Conservation (phyloP, 495 filamentous ascomycete genomes). For the Friedmanniomyces endolithicus region DNA sequence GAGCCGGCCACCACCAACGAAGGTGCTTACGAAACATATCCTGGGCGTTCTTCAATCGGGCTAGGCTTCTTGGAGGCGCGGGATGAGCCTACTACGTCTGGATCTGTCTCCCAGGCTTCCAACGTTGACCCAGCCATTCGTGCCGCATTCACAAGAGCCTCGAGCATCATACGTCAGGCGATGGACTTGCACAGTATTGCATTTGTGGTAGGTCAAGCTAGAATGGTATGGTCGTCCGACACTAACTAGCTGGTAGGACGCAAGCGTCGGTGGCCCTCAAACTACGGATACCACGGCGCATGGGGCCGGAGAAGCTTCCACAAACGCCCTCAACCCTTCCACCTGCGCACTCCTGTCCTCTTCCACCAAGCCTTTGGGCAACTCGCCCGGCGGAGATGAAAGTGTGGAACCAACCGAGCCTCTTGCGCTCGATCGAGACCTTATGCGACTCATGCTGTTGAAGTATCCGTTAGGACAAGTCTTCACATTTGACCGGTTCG, state of each 20-base stretch:
- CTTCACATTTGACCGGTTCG: neutral
- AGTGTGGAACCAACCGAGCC: neutral
- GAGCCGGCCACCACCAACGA: too few species aligned
- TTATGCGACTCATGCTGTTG: neutral
- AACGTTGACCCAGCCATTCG: neutral
- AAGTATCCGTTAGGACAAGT: neutral
- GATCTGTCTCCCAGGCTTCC: neutral
- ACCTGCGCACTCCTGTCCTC: neutral
- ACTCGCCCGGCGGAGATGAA: neutral
- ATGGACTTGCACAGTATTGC: slow-evolving; percentile 42
- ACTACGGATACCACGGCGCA: neutral
- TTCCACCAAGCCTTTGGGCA: neutral
- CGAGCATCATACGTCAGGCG: slow-evolving; percentile 45
- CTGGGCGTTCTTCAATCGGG: neutral
- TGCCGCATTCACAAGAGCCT: slow-evolving; percentile 40
- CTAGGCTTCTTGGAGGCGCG: neutral
- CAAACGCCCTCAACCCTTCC: neutral
- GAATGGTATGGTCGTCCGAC: neutral
- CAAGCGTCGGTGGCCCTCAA: neutral
- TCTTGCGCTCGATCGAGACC: neutral
- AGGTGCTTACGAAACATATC: too few species aligned
- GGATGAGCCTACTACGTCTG: neutral
- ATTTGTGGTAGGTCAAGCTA: slow-evolving; percentile 27
- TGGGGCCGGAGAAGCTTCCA: neutral
- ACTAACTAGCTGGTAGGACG: neutral